Evolutionary conservation across 345 rosid genomes (phyloP), one percentile per base, ranked within the genome.

Genomic region (Barbarea vulgaris): DNA sequence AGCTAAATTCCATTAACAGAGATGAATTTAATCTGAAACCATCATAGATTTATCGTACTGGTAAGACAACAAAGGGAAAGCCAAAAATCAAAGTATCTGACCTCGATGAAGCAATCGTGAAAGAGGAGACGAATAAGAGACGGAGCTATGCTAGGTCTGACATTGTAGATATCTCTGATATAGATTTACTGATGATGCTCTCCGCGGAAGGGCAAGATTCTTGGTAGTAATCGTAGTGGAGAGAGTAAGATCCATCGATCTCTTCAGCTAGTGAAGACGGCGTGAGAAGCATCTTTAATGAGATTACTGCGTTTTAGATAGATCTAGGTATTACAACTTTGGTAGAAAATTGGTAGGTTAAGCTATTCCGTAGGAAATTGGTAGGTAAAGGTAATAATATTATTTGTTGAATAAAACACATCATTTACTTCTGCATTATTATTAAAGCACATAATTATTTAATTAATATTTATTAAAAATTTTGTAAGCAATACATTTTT

Each of bases 21-120:
- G 36, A 53, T 54, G 52, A 68, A 34, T 10, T 36, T 24, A 34
- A 57, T 19, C 18, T 34, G 31, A 50, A 68, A 59, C 57, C 12
- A 69, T 67, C 34, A 34, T 18, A 33, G 34, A 73, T 73, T 4
- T 21, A 11, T 18, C 69, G 41, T n/a, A n/a, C n/a, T n/a, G n/a
- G 41, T 36, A 36, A 36, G 13, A 36, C 4, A 10, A 30, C 11
- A 58, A 37, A 51, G 34, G 9, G 55, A 74, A 73, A 44, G 27
- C 53, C 31, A 22, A 6, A 4, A 56, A 27, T n/a, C n/a, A n/a
- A n/a, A n/a, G n/a, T n/a, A n/a, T n/a, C 58, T 33, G 64, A 87
- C 95, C 91, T 84, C 81, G 70, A 88, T 53, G 73, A 88, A 86
- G 83, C 93, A 90, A 63, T 90, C 96, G 54, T 88, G 96, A 68